Evolutionary conservation across 140 eudicot species (phyloP), one percentile per base, ranked within the genome.

Genomic region (Bidens hawaiensis): DNA sequence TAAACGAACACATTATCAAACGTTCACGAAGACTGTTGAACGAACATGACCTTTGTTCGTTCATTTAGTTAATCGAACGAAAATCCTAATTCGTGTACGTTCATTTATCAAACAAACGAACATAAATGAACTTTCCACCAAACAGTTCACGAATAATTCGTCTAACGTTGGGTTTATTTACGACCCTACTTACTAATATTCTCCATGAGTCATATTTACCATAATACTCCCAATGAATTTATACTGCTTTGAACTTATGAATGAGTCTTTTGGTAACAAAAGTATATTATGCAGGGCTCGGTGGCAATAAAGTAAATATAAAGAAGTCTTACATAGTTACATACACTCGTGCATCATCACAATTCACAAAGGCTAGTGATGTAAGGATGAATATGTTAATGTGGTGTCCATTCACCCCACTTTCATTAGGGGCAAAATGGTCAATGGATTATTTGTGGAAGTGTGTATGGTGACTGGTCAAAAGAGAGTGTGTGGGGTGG

Each of bases 351-450:
- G 8, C 14, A 50, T 41, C n/a, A n/a, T n/a, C n/a, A n/a, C n/a
- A n/a, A n/a, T n/a, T n/a, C n/a, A n/a, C n/a, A n/a, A n/a, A n/a
- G n/a, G n/a, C n/a, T n/a, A n/a, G n/a, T n/a, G n/a, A n/a, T n/a
- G n/a, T n/a, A n/a, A n/a, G 53, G 54, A 64, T 65, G 67, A 64
- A 70, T 71, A 64, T 67, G 49, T 70, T 64, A 73, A 53, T 60
- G 80, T 81, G 78, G 77, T 53, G 78, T 57, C 87, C 78, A 81
- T 58, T 66, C 75, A 28, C 57, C 45, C 61, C 41, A 16, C 75
- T 50, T 60, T 22, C 26, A 18, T 40, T 13, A 56, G 34, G 73
- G 77, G 63, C 63, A 56, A 57, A 33, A 57, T 5, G 16, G 73
- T 58, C 61, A 56, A 23, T 34, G 28, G 19, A 27, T 0, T 26